A percentile compares a stretch with the other conserved stretches of the same genome.
These are phyloP conservation scores for Rhizopogon sp. DNA, from an alignment of 768 basidiomycete genomes.

Conservation along the genomic window DNA sequence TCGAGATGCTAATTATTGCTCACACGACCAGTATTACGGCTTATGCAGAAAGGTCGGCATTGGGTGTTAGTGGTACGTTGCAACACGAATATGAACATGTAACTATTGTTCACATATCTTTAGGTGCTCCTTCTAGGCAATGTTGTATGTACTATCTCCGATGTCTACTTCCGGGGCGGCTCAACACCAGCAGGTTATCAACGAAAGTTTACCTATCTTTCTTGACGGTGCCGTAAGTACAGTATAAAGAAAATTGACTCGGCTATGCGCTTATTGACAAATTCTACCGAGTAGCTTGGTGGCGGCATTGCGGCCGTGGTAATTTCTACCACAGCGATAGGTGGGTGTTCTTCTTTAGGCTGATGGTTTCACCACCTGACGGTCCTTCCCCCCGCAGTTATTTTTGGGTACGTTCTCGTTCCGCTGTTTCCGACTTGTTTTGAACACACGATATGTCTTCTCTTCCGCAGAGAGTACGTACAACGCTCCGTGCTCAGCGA, in stretches of 20 bases:
- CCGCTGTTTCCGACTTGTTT: neutral
- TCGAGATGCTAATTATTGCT: neutral
- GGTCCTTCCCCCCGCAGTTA: slow-evolving; percentile 39
- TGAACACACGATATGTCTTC: neutral
- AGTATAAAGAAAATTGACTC: neutral
- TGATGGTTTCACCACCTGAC: neutral
- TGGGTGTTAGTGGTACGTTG: slow-evolving; percentile 86
- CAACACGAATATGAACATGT: neutral
- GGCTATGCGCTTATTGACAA: neutral
- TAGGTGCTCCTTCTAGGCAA: slow-evolving; percentile 86
- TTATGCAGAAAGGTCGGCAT: slow-evolving; percentile 68
- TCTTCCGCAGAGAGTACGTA: slow-evolving; percentile 32
- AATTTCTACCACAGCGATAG: slow-evolving; percentile 60
- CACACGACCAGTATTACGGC: slow-evolving; percentile 37
- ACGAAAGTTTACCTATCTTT: slow-evolving; percentile 82
- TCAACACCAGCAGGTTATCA: slow-evolving; percentile 53
- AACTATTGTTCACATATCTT: slow-evolving; percentile 3
- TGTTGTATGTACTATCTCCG: slow-evolving; percentile 48
- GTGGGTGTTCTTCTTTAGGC: slow-evolving; percentile 33
- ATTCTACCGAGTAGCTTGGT: slow-evolving; percentile 34
- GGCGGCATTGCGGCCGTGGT: slow-evolving; percentile 73
- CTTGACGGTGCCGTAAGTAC: slow-evolving; percentile 58
- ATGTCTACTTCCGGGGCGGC: neutral
- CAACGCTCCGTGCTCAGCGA: neutral
- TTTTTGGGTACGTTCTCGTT: slow-evolving; percentile 64